Base-by-base conservation (phyloP, 1,284 basidiomycete genomes). In the Ceratobasidium sp. region DNA sequence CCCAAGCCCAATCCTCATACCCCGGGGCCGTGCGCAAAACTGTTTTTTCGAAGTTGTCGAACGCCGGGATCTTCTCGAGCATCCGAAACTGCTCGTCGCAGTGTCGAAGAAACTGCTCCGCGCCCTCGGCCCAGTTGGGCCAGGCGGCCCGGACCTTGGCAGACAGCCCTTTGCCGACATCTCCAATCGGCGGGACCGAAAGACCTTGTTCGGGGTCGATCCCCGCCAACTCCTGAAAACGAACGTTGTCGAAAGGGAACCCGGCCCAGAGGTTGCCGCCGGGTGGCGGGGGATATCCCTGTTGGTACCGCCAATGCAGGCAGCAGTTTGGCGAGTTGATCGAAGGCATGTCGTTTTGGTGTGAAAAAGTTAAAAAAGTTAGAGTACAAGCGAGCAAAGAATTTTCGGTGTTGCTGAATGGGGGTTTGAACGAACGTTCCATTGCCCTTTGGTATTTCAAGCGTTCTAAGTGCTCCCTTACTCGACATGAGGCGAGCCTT, bases 131-230 rank as follows among this genome's bases (percentile, higher is more conserved):
- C 16, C 47, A 23, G 1, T 21, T 28, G 1, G 46, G 43, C 61
- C 61, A 62, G 2, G n/a, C 23, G 18, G 13, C 26, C 14, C 23
- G 2, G n/a, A 62, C 16, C 9, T 6, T 28, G 8, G 7, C 11
- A 9, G 5, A 6, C 43, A 49, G 11, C 14, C 14, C 30, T 2
- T 4, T 13, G 4, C 61, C 26, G 8, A 35, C 21, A 1, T n/a
- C 18, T n/a, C 61, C 61, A 13, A 30, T 26, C 2, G 61, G 61
- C 21, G 61, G 61, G 18, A 32, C 4, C 1, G 44, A 49, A 2
- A 63, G 38, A 6, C 61, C 61, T 18, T 32, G n/a, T 18, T 63
- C 44, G 44, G 44, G 23, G 7, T 43, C 46, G 26, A 63, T 63
- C 1, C 44, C 44, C 5, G 61, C 61, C 6, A 32, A 6, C 6